phyloP scores from a whole-genome alignment of 148 eudicot genomes.

The Vaccinium macrocarpon region DNA sequence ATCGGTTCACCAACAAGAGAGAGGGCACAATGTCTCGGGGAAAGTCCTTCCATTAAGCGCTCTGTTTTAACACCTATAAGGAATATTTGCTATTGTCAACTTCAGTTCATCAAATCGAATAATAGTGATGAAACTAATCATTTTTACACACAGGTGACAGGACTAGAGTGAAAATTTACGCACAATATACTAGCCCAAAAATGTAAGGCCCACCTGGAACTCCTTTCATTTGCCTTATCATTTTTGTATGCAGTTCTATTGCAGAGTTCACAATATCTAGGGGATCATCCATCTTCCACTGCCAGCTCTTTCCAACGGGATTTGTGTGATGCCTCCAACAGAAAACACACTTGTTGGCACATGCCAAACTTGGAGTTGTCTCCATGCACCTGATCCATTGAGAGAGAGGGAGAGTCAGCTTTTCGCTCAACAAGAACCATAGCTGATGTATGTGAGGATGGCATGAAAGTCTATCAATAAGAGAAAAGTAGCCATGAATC shows the following conservation, averaged over 20 bases:
- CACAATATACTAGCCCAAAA: background rate
- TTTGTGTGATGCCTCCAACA: constrained; percentile 99
- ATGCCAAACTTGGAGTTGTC: constrained; percentile 94
- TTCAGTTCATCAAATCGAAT: constrained; percentile 1
- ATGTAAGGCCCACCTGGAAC: constrained; percentile 69
- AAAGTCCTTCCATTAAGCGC: constrained; percentile 82
- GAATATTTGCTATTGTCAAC: constrained; percentile 4
- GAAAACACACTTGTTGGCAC: constrained; percentile 98
- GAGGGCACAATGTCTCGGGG: constrained; percentile 96
- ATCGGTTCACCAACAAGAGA: constrained; percentile 99
- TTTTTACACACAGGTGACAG: background rate
- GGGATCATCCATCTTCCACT: constrained; percentile 99
- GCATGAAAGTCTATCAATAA: background rate
- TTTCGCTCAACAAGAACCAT: background rate
- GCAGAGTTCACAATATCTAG: constrained; percentile 83
- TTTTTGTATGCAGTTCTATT: constrained; percentile 81
- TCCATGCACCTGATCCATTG: constrained; percentile 81
- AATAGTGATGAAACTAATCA: background rate
- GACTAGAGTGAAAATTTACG: background rate
- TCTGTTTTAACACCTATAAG: constrained; percentile 69
- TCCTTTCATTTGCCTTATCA: constrained; percentile 99
- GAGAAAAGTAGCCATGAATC: background rate
- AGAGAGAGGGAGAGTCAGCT: constrained; percentile 8
- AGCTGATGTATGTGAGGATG: background rate
- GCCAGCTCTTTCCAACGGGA: constrained; percentile 94